Evolutionary conservation across 805 yeast species (phyloP).

Genomic region (Ogataea nakhonphanomensis): DNA sequence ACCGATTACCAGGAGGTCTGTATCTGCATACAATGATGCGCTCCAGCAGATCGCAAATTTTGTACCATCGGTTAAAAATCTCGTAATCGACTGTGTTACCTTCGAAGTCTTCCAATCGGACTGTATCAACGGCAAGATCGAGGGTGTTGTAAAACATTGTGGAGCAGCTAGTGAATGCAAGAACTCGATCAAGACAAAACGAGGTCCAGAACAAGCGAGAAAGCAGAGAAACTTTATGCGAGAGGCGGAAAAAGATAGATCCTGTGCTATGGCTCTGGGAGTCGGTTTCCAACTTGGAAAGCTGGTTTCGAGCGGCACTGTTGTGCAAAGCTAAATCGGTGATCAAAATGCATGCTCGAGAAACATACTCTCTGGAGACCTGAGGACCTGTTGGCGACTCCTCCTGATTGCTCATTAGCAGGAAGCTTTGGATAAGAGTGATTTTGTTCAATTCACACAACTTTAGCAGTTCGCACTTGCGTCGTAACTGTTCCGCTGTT

Average conservation of each 20-base stretch:
- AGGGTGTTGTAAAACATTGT: conserved; percentile 27
- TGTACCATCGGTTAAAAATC: conserved; percentile 25
- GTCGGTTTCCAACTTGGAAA: conserved; percentile 5
- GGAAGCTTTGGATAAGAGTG: conserved; percentile 28
- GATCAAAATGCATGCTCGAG: conserved; percentile 27
- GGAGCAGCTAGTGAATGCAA: conserved; percentile 28
- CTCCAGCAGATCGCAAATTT: conserved; percentile 25
- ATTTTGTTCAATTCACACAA: conserved; percentile 28
- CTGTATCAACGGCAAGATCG: conserved; percentile 27
- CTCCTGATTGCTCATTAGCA: conserved; percentile 29
- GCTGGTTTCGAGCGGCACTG: conserved; percentile 25
- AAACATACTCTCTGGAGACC: conserved; percentile 23
- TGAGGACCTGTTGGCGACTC: conserved; percentile 31
- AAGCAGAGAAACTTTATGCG: conserved; percentile 23
- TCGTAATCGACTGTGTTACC: conserved; percentile 24
- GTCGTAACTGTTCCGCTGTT: conserved; percentile 23
- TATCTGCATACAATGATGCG: conserved; percentile 25
- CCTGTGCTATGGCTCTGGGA: conserved; percentile 3
- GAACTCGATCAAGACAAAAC: conserved; percentile 30
- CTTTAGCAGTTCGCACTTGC: conserved; percentile 27
- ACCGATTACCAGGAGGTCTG: conserved; percentile 31
- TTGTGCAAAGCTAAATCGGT: conserved; percentile 31
- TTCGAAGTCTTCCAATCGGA: conserved; percentile 26
- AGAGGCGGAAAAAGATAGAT: conserved; percentile 16
- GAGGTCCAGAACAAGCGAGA: conserved; percentile 31